phyloP scores from a whole-genome alignment of 257 asterid genomes.

The Sherardia arvensis region DNA sequence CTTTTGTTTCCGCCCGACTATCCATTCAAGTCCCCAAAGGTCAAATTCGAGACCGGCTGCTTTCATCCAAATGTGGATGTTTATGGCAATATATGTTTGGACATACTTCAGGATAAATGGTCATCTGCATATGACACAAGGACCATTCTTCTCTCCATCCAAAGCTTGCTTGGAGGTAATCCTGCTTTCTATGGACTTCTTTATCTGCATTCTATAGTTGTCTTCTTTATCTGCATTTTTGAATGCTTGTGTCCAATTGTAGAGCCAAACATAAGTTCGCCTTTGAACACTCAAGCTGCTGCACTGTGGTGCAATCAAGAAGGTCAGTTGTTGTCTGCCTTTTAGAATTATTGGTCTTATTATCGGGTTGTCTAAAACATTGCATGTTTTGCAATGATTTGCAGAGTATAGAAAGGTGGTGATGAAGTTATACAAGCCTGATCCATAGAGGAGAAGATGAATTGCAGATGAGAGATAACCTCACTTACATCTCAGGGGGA shows the following conservation, averaged over 20 bases:
- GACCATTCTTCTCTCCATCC: slow-evolving; percentile 79
- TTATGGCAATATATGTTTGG: slow-evolving; percentile 84
- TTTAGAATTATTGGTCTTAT: not conserved
- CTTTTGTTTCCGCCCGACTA: slow-evolving; percentile 68
- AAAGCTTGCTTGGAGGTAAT: slow-evolving; percentile 95
- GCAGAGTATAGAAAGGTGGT: slow-evolving; percentile 40
- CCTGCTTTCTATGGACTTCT: not conserved
- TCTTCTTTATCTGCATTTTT: not conserved
- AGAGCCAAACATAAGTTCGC: slow-evolving; percentile 92
- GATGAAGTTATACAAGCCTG: slow-evolving; percentile 36
- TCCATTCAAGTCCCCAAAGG: slow-evolving; percentile 92
- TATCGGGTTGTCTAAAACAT: not conserved
- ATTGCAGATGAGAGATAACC: not conserved
- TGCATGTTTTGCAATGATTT: not conserved
- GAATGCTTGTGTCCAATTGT: slow-evolving; percentile 10
- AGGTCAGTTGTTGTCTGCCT: slow-evolving; percentile 37
- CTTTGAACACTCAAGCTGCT: slow-evolving; percentile 85
- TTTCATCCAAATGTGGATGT: slow-evolving; percentile 91
- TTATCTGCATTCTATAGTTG: too few species aligned
- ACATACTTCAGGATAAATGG: slow-evolving; percentile 95
- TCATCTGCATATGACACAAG: slow-evolving; percentile 95
- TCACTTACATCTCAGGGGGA: not conserved
- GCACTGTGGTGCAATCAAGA: slow-evolving; percentile 85
- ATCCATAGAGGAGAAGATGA: not conserved
- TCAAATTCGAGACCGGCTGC: slow-evolving; percentile 85